A percentile compares a stretch with the other conserved stretches of the same genome.
These are phyloP conservation scores for Claviceps purpurea DNA, from an alignment of 2,329 filamentous ascomycete genomes.

Conservation along the genomic window DNA sequence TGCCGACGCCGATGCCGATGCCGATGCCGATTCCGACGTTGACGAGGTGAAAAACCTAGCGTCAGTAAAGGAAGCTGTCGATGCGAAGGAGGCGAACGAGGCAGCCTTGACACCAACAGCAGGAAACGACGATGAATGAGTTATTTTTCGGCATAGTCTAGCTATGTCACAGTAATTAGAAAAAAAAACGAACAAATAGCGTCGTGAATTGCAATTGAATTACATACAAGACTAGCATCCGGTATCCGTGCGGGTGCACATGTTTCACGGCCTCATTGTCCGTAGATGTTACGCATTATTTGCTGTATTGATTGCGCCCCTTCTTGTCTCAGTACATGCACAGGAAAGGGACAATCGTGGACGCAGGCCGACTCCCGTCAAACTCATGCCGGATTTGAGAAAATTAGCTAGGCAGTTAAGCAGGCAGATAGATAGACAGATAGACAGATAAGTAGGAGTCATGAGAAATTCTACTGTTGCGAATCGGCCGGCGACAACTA, in stretches of 20 bases:
- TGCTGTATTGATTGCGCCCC: not conserved
- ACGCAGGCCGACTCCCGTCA: not conserved
- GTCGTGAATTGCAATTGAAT: not conserved
- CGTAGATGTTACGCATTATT: not conserved
- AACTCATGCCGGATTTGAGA: too few species aligned
- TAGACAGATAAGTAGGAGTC: too few species aligned
- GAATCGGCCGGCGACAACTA: too few species aligned
- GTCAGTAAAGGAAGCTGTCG: constrained; percentile 15
- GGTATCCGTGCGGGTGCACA: not conserved
- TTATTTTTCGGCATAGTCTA: not conserved
- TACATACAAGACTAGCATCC: not conserved
- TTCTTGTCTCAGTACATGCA: not conserved
- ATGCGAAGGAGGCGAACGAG: constrained; percentile 11
- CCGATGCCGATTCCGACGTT: not conserved
- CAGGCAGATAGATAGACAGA: too few species aligned
- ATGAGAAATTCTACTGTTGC: too few species aligned
- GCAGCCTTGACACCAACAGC: constrained; percentile 16
- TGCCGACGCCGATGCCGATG: not conserved
- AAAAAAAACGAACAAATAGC: too few species aligned
- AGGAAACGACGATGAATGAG: constrained; percentile 17
- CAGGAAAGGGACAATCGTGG: not conserved
- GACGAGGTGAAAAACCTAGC: constrained; percentile 11
- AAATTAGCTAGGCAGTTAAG: too few species aligned
- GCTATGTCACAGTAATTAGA: too few species aligned
- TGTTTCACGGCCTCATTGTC: not conserved